Base-by-base conservation (phyloP, 164 flowering plant genomes). In the Sextonia rubra region DNA sequence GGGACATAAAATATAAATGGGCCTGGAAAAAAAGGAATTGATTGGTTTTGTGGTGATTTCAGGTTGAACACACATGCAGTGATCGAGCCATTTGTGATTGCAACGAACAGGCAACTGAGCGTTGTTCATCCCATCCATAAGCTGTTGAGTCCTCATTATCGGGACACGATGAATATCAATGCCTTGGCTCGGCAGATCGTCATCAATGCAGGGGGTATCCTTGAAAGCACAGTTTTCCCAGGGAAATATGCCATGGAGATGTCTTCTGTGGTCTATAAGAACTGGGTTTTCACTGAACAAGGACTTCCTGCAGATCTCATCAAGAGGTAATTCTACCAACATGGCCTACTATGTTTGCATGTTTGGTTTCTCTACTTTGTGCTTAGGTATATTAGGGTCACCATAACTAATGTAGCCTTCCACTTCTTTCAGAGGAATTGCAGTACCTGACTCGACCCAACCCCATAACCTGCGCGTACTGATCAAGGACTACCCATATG, bases 51-150 rank as follows among this genome's bases (percentile, higher is more conserved):
- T 7, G 9, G 27, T 68, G 58, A 24, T 26, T 83, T 73, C 87
- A 91, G 98, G 97, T 80, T 91, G 83, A 74, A 91, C 79, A 92
- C 98, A 2, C 99, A 93, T 81, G 97, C 96, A 6, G 85, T 77
- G 9, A 90, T 92, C 24, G 97, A 94, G 82, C 97, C 97, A 72
- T 91, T 91, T 72, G 79, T 89, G 49, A 95, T 95, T 65, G 98
- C 97, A 22, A 86, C 93, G 18, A 85, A 91, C 63, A 82, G 97
- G 71, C 95, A 91, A 71, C 64, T 92, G 74, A 92, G 98, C 71
- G 89, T 84, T 68, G 75, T 92, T 69, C 98, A 95, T 71, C 98
- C 97, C 11, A 87, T 92, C 69, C 73, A 85, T 72, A 93, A 95
- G 82, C 97, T 95, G 58, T 69, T 95, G 80, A 87, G 89, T 26